These are phyloP conservation scores for Aspergillus sp. DNA, from an alignment of 2,329 filamentous ascomycete genomes.

Conservation along the genomic window DNA sequence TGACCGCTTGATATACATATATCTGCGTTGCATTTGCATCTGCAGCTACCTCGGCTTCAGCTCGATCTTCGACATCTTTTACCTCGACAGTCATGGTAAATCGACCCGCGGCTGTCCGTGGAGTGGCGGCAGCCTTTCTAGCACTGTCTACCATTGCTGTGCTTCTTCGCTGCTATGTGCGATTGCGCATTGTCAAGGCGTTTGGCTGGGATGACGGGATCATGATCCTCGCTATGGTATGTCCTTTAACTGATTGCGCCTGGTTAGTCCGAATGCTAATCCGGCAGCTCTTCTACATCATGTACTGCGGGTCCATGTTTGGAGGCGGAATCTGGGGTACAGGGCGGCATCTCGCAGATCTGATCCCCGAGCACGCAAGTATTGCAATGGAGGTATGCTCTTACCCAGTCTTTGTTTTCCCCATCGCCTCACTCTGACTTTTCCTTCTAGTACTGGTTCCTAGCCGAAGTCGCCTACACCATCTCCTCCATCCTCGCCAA, in stretches of 20 bases:
- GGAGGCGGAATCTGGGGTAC: slow-evolving; percentile 29
- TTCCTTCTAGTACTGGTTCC: slow-evolving; percentile 46
- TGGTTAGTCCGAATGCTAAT: neutral
- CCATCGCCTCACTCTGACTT: neutral
- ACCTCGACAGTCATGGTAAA: slow-evolving; percentile 9
- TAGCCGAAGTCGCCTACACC: slow-evolving; percentile 55
- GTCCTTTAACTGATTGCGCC: neutral
- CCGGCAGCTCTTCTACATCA: slow-evolving; percentile 26
- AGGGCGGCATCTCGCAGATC: slow-evolving; percentile 23
- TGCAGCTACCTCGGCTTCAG: neutral
- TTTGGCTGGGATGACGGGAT: slow-evolving; percentile 42
- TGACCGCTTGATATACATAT: neutral
- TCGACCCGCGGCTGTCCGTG: slow-evolving; percentile 18
- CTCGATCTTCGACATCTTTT: neutral
- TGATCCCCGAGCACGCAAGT: slow-evolving; percentile 17
- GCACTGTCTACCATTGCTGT: slow-evolving; percentile 45
- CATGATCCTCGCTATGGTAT: slow-evolving; percentile 38
- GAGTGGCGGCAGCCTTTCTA: slow-evolving; percentile 43
- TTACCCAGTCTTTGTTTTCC: neutral
- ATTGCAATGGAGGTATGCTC: slow-evolving; percentile 25
- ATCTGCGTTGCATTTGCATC: neutral
- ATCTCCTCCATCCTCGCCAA: slow-evolving; percentile 51
- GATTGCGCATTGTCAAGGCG: slow-evolving; percentile 44
- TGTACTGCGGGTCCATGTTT: slow-evolving; percentile 29
- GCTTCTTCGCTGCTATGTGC: slow-evolving; percentile 47